Base-by-base conservation (phyloP, 305 asterid genomes). In the Rubia peregrina region DNA sequence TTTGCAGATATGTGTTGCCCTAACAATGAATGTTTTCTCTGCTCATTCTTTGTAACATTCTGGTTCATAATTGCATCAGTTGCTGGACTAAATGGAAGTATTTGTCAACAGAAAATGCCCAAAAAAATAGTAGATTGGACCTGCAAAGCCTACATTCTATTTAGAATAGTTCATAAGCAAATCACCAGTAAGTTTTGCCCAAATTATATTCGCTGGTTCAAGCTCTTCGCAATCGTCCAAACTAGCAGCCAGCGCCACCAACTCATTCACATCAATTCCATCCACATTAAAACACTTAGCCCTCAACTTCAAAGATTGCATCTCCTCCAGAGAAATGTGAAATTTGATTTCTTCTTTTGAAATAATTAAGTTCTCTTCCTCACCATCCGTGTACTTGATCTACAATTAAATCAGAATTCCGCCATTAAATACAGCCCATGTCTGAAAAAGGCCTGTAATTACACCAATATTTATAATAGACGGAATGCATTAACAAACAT, bases 101-200 rank as follows among this genome's bases (percentile, higher is more conserved):
- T 49, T 6, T 49, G 40, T 9, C 9, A 6, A 19, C 9, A 36
- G 17, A 53, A 33, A 49, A 68, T 26, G 44, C 49, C 41, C 46
- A 46, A 46, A 46, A 60, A n/a, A n/a, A n/a, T 46, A 13, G 19
- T 21, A 69, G 38, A 69, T 41, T 62, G 8, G 51, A 14, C 8
- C 13, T 21, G 68, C 17, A 41, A 62, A 17, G 11, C 7, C n/a
- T n/a, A 53, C 17, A 13, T 19, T 22, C 8, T 13, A 49, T 14
- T 11, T 46, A 17, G 4, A 46, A 46, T 49, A 49, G 57, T 4
- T 49, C 21, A 69, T 3, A 9, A 33, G 59, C 12, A 44, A 78
- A 79, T 51, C 70, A 95, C 99, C 99, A 77, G 99, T 87, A 77
- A 95, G 91, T 87, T 95, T 95, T 60, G 99, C 98, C 99, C 99